Evolutionary conservation across 164 flowering plant species (phyloP), one percentile per base, ranked within the genome.

Genomic region (Annona cherimola): DNA sequence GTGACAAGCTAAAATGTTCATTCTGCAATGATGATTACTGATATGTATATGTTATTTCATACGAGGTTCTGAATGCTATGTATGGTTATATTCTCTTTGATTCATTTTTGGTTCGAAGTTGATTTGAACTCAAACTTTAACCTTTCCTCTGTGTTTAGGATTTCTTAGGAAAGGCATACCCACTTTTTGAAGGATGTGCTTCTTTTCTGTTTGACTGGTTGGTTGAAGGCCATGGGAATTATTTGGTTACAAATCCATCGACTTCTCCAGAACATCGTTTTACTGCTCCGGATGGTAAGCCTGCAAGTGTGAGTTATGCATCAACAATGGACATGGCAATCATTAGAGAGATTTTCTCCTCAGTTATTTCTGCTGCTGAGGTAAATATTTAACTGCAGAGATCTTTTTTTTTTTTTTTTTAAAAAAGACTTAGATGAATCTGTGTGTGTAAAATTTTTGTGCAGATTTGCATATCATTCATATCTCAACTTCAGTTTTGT

Each of bases 191-290:
- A 85, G 89, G 93, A 67, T 88, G 97, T 73, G 81, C 84, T 61
- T 78, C 80, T 45, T 95, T 93, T 83, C 79, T 95, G 76, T 79
- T 93, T 83, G 97, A 92, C 82, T 95, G 99, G 98, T 81, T 91
- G 82, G 84, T 90, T 74, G 89, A 91, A 76, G 97, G 92, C 70
- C 81, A 26, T 67, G 92, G 83, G 60, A 91, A 88, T 63, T 85
- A 69, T 79, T 81, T 93, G 61, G 93, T 84, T 76, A 95, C 98
- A 41, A 95, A 95, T 72, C 99, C 99, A 68, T 95, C 99, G 70
- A 95, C 99, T 16, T 95, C 99, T 70, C 99, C 99, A 7, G 99
- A 95, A 70, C 98, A 95, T 77, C 77, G 60, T 71, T 95, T 95
- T 83, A 74, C 79, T 83, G 91, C 96, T 66, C 93, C 98, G 26